Conservation (phyloP, 345 rosid genomes). For the Linum tenue region DNA sequence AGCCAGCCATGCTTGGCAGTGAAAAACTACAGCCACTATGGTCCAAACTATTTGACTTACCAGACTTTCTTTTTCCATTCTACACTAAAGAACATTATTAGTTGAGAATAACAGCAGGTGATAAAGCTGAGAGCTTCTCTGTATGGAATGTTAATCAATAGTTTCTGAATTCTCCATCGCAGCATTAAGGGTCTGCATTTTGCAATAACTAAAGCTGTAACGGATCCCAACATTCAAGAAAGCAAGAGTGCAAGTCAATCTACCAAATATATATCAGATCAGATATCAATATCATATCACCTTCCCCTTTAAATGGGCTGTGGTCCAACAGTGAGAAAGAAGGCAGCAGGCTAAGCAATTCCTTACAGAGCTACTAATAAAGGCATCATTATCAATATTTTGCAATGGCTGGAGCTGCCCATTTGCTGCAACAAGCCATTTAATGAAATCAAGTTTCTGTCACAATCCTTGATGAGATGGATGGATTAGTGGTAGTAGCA, state of each 20-base stretch:
- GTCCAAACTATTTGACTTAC: background rate
- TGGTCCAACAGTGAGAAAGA: background rate
- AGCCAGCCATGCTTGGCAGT: too few species aligned
- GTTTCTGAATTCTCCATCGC: background rate
- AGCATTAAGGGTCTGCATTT: background rate
- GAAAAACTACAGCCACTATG: background rate
- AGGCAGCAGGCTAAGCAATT: too few species aligned
- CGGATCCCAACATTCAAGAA: background rate
- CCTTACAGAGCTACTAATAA: too few species aligned
- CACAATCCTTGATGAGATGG: background rate
- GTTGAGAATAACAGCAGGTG: background rate
- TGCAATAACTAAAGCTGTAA: background rate
- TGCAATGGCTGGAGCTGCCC: too few species aligned
- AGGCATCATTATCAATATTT: too few species aligned
- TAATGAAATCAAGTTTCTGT: background rate
- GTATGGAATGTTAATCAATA: background rate
- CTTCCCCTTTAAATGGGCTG: background rate
- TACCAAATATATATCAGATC: background rate
- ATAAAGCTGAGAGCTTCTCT: background rate
- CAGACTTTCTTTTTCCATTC: too few species aligned
- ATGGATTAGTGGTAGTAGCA: background rate
- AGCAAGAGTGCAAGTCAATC: too few species aligned
- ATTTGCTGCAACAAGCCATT: too few species aligned
- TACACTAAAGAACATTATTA: background rate
- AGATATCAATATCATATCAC: background rate